phyloP scores from a whole-genome alignment of 1,139 yeast genomes.

The Magnusiomyces paraingens region DNA sequence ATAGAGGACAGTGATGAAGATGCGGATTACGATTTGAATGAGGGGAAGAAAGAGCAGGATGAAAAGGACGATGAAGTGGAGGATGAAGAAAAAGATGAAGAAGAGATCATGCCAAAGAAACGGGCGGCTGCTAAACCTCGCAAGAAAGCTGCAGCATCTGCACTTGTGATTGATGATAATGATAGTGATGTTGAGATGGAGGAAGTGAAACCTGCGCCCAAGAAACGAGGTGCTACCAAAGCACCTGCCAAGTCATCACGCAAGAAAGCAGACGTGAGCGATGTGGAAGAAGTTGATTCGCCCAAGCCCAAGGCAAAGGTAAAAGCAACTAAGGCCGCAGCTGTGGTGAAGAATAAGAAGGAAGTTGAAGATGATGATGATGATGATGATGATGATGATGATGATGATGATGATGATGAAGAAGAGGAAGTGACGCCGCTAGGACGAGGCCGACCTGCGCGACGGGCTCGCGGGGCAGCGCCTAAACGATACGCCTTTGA shows the following conservation, averaged over 20 bases:
- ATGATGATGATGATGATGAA: neutral
- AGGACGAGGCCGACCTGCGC: neutral
- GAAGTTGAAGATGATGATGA: neutral
- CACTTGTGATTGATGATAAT: too few species aligned
- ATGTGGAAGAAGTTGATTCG: too few species aligned
- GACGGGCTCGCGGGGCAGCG: neutral
- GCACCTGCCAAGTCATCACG: too few species aligned
- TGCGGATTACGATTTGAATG: neutral
- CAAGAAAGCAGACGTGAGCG: too few species aligned
- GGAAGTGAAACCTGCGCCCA: too few species aligned
- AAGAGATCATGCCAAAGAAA: neutral
- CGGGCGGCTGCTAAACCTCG: neutral
- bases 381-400: neutral
- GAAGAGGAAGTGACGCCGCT: neutral
- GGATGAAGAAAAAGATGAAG: neutral
- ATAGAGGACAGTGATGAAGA: neutral
- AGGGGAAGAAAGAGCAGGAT: neutral
- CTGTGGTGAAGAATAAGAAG: neutral
- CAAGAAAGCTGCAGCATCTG: too few species aligned
- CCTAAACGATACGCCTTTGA: neutral
- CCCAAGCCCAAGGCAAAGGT: neutral
- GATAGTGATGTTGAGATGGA: too few species aligned
- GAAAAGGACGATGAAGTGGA: neutral
- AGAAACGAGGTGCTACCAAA: too few species aligned
- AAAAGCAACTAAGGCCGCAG: neutral